Evolutionary conservation across 73 alveolate genomes (phyloP).

Genomic region (Tetrahymena thermophila): DNA sequence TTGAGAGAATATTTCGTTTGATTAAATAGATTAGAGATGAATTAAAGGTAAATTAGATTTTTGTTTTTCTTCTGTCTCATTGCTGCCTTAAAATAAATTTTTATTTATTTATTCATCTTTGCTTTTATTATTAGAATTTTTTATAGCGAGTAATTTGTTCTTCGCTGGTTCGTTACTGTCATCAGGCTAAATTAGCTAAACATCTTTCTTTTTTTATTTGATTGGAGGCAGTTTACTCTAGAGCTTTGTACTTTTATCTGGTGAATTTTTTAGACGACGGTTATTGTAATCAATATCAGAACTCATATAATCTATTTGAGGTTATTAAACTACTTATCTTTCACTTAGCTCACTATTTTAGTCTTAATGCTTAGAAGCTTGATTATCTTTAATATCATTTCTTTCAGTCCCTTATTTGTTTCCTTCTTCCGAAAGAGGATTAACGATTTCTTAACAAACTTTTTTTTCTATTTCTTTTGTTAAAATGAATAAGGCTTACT

Average conservation of each 20-base stretch:
- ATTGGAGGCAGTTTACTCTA: background rate
- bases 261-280: background rate
- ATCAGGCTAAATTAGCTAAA: background rate
- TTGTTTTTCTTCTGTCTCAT: background rate
- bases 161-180: background rate
- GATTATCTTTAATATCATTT: background rate
- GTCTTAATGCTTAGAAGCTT: background rate
- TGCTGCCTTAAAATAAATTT: background rate
- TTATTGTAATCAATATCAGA: background rate
- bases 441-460: background rate
- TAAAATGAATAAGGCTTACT: background rate
- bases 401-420: background rate
- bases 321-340: background rate
- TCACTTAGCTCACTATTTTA: background rate
- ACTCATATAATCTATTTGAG: background rate
- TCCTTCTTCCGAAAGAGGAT: background rate
- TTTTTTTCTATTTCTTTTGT: background rate
- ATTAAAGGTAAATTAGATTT: background rate
- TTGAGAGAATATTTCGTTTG: background rate
- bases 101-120: background rate
- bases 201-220: background rate
- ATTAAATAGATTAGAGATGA: background rate
- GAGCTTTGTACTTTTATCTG: background rate
- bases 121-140: background rate
- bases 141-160: background rate